Evolutionary conservation across 2,329 filamentous ascomycete genomes (phyloP).

Genomic region (Cytospora chrysosperma): DNA sequence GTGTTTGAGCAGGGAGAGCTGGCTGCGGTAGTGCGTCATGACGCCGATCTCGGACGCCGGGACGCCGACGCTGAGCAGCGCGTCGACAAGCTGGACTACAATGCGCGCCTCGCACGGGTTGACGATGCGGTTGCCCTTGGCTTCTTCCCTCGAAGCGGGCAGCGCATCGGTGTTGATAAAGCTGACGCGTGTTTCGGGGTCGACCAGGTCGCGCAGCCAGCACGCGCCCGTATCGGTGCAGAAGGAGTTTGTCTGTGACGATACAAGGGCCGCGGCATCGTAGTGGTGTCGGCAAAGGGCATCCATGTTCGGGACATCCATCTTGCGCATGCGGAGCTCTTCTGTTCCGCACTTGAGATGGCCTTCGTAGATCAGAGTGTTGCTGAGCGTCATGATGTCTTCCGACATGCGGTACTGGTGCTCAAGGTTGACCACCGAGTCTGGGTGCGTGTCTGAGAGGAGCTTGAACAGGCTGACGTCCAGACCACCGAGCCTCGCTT

Average conservation of each 20-base stretch:
- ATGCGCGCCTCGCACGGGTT: constrained; percentile 82
- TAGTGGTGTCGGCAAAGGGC: constrained; percentile 62
- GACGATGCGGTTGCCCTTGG: constrained; percentile 80
- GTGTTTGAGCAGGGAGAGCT: constrained; percentile 79
- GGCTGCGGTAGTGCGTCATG: constrained; percentile 94
- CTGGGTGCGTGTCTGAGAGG: constrained; percentile 82
- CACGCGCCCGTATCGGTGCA: constrained; percentile 59
- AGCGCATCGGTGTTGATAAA: constrained; percentile 89
- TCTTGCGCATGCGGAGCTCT: constrained; percentile 65
- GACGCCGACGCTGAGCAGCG: constrained; percentile 74
- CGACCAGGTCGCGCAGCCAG: constrained; percentile 73
- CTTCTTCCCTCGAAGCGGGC: constrained; percentile 65
- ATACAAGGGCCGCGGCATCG: constrained; percentile 38
- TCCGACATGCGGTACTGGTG: constrained; percentile 99
- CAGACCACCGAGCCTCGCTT: constrained; percentile 79
- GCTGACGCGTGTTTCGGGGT: constrained; percentile 70
- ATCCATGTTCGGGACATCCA: constrained; percentile 66
- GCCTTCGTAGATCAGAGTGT: constrained; percentile 89
- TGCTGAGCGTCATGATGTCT: constrained; percentile 93
- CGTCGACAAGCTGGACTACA: constrained; percentile 76
- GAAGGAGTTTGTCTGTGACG: constrained; percentile 39
- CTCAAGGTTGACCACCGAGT: constrained; percentile 85
- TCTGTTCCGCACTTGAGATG: constrained; percentile 85
- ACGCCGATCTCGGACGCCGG: constrained; percentile 78
- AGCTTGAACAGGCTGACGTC: constrained; percentile 94